phyloP scores from a whole-genome alignment of 169 alveolate species.

The Cryptosporidium meleagridis region DNA sequence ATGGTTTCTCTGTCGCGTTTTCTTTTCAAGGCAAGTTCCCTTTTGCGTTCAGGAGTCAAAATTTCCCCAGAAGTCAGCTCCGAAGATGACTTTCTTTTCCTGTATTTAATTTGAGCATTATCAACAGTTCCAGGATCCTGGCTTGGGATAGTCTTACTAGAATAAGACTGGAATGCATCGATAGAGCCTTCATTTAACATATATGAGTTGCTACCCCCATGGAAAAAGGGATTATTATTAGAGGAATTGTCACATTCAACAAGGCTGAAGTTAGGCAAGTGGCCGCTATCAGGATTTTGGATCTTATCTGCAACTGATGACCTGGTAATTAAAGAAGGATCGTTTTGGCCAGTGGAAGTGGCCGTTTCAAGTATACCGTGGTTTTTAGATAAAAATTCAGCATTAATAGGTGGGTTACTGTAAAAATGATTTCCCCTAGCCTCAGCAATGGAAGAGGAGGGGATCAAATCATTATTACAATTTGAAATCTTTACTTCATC shows the following conservation, averaged over 20 bases:
- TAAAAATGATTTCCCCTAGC: neutral
- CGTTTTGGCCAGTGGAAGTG: neutral
- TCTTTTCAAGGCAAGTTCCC: slow-evolving; percentile 8
- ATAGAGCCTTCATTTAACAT: neutral
- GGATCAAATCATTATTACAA: too few relatives aligned
- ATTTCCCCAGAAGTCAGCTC: neutral
- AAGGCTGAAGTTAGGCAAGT: neutral
- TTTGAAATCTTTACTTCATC: slow-evolving; percentile 5
- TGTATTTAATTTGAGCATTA: neutral
- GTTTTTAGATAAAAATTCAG: slow-evolving; percentile 6
- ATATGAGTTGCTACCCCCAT: neutral
- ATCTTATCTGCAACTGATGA: neutral
- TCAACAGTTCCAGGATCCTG: neutral
- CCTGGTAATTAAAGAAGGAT: neutral
- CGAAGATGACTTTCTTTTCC: neutral
- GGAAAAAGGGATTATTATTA: neutral
- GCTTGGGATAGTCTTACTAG: neutral
- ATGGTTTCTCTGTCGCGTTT: slow-evolving; percentile 40
- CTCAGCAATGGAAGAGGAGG: neutral
- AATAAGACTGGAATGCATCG: neutral
- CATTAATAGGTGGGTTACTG: slow-evolving; percentile 8
- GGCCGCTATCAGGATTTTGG: neutral
- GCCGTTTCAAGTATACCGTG: neutral
- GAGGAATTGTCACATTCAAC: neutral
- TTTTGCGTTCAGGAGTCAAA: slow-evolving; percentile 5